A percentile compares a stretch with the other conserved stretches of the same genome.
phyloP scores from a whole-genome alignment of 2,329 filamentous ascomycete species.

The Pestalotiopsis sp. region DNA sequence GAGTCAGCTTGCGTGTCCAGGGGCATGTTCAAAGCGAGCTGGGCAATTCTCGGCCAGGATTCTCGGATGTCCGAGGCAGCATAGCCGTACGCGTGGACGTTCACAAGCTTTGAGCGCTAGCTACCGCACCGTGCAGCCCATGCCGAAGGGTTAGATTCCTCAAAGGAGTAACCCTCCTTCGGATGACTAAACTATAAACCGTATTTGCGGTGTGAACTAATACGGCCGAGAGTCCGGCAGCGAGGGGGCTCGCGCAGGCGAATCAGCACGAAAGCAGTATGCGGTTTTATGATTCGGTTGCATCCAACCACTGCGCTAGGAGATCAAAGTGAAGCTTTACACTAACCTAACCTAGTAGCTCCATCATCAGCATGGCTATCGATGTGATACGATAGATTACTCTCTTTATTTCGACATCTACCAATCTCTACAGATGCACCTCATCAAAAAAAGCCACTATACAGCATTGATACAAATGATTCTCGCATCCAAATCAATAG shows the following conservation, averaged over 20 bases:
- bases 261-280: background rate
- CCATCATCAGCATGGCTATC: background rate
- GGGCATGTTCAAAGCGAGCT: background rate
- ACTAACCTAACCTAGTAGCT: background rate
- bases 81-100: background rate
- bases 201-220: background rate
- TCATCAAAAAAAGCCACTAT: background rate
- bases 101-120: background rate
- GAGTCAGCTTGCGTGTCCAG: background rate
- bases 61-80: background rate
- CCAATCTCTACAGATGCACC: background rate
- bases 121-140: background rate
- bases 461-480: background rate
- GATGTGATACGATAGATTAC: background rate
- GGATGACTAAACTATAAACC: background rate
- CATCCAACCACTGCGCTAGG: background rate
- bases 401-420: background rate
- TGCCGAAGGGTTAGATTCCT: background rate
- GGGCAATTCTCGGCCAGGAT: background rate
- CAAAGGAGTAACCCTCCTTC: background rate
- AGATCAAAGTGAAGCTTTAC: background rate
- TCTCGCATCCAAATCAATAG: background rate
- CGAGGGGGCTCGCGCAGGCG: background rate
- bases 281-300: background rate
- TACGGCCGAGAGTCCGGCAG: background rate